These are phyloP conservation scores for Dendrobium nobile DNA, from an alignment of 106 monocot species.

Conservation along the genomic window DNA sequence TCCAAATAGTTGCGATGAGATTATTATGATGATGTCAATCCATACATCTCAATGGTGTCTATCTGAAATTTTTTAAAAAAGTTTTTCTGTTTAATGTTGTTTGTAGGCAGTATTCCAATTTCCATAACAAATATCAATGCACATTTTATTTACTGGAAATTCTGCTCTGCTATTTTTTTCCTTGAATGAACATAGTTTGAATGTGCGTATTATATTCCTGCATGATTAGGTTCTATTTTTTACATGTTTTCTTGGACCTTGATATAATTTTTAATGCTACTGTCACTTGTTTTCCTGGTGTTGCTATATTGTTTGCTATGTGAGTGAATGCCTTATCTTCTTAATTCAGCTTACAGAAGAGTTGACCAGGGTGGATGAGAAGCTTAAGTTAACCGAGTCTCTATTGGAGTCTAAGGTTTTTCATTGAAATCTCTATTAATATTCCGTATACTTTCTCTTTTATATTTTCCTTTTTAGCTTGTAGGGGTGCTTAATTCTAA, in stretches of 20 bases:
- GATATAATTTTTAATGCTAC: background rate
- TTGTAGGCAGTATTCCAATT: background rate
- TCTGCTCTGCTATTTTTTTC: background rate
- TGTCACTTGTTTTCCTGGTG: background rate
- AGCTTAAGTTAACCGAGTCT: conserved; percentile 87
- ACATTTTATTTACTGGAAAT: background rate
- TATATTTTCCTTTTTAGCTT: background rate
- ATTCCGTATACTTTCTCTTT: conserved; percentile 4
- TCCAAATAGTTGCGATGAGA: background rate
- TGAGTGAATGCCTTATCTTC: conserved; percentile 3
- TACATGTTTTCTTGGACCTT: background rate
- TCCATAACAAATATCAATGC: background rate
- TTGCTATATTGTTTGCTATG: background rate
- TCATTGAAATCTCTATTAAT: background rate
- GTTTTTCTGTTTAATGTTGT: background rate
- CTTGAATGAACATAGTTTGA: background rate
- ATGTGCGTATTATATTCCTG: background rate
- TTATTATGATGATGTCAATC: background rate
- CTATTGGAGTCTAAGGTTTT: conserved; percentile 76
- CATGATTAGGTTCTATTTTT: background rate
- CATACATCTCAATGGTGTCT: background rate
- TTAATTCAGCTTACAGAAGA: conserved; percentile 73
- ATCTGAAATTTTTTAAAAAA: background rate
- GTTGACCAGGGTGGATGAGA: conserved; percentile 61
- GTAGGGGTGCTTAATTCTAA: background rate